These are phyloP conservation scores for Kodamaea neixiangensis DNA, from an alignment of 805 yeast species.

Conservation along the genomic window DNA sequence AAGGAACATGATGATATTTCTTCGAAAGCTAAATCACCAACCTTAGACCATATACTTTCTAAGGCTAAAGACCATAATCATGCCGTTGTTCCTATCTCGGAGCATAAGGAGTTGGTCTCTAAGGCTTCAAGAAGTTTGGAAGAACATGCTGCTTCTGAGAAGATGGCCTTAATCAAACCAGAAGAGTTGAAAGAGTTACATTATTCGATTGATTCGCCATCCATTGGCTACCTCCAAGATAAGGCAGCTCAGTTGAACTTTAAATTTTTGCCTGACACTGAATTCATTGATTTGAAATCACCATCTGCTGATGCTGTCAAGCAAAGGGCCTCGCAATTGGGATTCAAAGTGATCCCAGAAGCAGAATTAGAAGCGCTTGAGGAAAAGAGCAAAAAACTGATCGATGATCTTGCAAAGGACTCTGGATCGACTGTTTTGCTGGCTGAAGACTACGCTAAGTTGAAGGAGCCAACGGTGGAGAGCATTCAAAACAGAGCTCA, in stretches of 20 bases:
- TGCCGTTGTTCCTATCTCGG: slow-evolving; percentile 14
- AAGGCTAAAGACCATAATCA: slow-evolving; percentile 9
- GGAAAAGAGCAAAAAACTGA: slow-evolving; percentile 3
- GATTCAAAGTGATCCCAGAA: slow-evolving; percentile 1
- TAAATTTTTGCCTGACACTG: slow-evolving; percentile 7
- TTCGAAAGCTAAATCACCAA: slow-evolving; percentile 14
- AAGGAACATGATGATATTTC: slow-evolving; percentile 4
- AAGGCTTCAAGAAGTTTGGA: slow-evolving; percentile 27
- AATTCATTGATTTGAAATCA: slow-evolving; percentile 15
- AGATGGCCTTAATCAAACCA: slow-evolving; percentile 21
- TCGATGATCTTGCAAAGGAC: slow-evolving; percentile 1
- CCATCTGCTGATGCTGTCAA: neutral
- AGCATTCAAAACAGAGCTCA: slow-evolving; percentile 1
- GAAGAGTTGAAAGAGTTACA: slow-evolving; percentile 19
- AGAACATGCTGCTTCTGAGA: slow-evolving; percentile 15
- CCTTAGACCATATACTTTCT: slow-evolving; percentile 14
- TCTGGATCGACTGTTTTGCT: slow-evolving; percentile 8
- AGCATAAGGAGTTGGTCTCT: slow-evolving; percentile 48
- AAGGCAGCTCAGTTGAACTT: slow-evolving; percentile 11
- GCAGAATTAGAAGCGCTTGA: slow-evolving; percentile 3
- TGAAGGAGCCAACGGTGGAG: slow-evolving; percentile 11
- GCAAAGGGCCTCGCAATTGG: slow-evolving; percentile 3
- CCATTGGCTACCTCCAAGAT: slow-evolving; percentile 12
- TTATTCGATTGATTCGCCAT: slow-evolving; percentile 13
- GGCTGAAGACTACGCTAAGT: slow-evolving; percentile 14